Evolutionary conservation across 768 basidiomycete species (phyloP).

Genomic region (Hygrocybe coccinea): DNA sequence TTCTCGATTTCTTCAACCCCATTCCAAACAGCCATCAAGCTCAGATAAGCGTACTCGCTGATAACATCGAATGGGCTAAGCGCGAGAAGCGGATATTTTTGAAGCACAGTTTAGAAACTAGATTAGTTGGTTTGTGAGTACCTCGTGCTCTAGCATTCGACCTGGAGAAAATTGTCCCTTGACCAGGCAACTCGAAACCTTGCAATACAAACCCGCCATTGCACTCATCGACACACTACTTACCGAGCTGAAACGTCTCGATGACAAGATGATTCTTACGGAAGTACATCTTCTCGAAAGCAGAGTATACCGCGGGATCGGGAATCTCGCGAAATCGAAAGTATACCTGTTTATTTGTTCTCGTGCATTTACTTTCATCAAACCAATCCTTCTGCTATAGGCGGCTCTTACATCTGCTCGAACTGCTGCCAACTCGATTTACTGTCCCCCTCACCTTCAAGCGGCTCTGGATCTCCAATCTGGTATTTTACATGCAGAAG

Average conservation of each 20-base stretch:
- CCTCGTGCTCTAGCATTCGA: not conserved
- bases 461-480: conserved; percentile 49
- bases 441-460: conserved; percentile 47
- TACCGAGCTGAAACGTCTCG: conserved; percentile 84
- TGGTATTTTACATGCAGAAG: conserved; percentile 88
- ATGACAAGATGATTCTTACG: conserved; percentile 97
- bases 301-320: conserved; percentile 82
- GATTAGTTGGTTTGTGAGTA: conserved; percentile 68
- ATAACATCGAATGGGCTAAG: conserved; percentile 92
- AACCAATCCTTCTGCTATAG: conserved; percentile 24
- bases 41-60: conserved; percentile 81
- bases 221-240: conserved; percentile 81
- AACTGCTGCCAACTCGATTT: conserved; percentile 80
- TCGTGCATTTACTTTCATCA: not conserved
- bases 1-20: conserved; percentile 81
- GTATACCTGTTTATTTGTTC: conserved; percentile 33
- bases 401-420: conserved; percentile 71
- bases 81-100: conserved; percentile 91
- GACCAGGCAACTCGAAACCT: conserved; percentile 65
- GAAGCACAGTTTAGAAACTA: conserved; percentile 88
- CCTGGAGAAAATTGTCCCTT: conserved; percentile 2
- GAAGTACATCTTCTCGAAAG: conserved; percentile 95
- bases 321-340: conserved; percentile 88
- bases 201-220: conserved; percentile 74
- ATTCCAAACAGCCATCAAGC: conserved; percentile 70